phyloP scores from a whole-genome alignment of 257 asterid genomes.

The Fraxinus excelsior region DNA sequence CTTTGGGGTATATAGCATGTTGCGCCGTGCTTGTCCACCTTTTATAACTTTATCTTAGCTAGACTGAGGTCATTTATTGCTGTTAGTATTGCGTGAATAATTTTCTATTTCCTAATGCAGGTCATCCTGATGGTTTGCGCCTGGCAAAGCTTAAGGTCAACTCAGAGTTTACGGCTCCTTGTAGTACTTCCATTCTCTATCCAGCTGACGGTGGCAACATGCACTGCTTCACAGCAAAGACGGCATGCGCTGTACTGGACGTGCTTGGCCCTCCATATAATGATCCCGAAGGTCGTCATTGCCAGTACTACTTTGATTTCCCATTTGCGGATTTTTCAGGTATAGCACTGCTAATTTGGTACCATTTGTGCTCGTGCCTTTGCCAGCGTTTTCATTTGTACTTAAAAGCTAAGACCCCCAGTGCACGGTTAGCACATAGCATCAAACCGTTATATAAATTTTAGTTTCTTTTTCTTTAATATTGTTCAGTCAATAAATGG shows the following conservation, averaged over 20 bases:
- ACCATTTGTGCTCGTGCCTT: neutral
- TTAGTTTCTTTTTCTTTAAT: too few relatives aligned
- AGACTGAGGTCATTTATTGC: neutral
- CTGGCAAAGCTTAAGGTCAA: conserved; percentile 70
- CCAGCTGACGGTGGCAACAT: conserved; percentile 85
- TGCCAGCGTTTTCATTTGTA: neutral
- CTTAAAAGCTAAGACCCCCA: neutral
- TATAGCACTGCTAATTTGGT: neutral
- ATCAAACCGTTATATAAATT: too few relatives aligned
- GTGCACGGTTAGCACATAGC: too few relatives aligned
- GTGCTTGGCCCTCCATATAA: conserved; percentile 93
- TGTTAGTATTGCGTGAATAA: neutral
- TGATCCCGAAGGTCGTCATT: conserved; percentile 88
- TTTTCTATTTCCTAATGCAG: conserved; percentile 24
- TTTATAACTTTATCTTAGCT: neutral
- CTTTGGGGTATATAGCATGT: neutral
- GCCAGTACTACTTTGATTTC: conserved; percentile 67
- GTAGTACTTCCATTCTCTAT: conserved; percentile 66
- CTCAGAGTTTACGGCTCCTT: conserved; percentile 64
- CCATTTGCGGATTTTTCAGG: conserved; percentile 48
- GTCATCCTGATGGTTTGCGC: conserved; percentile 35
- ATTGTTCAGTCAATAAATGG: too few relatives aligned
- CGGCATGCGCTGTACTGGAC: conserved; percentile 84
- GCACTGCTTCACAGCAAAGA: conserved; percentile 81
- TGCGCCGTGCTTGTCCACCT: too few relatives aligned